Evolutionary conservation across 192 early-diverging fungal genomes (phyloP), one percentile per base, ranked within the genome.

Genomic region (Chytriomyces sp.): DNA sequence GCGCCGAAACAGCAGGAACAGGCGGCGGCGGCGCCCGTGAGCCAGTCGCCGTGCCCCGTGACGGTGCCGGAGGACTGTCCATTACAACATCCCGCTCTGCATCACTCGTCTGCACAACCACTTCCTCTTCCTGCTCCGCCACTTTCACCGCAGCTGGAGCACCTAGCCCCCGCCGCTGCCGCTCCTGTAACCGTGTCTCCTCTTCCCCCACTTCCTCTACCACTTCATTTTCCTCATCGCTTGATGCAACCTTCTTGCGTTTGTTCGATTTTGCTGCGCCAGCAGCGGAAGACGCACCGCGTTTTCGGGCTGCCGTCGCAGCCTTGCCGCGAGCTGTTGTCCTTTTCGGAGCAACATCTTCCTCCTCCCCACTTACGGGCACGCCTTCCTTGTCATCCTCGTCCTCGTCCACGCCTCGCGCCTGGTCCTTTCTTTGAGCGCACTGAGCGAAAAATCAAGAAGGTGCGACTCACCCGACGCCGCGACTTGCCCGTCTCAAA

Each of bases 301-400:
- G 22, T 65, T 34, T 19, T 49, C 41, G 14, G 19, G 31, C 19
- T 1, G 56, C 56, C 17, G 56, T 12, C 28, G 56, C 56, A 1
- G 22, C 56, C 17, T 58, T 58, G 14, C 12, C 56, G 56, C 63
- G 25, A 19, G 40, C 63, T 25, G 63, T 25, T 12, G 39, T 28
- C 25, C 41, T 34, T 65, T 40, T 65, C 39, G 41, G n/a, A 30
- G 40, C 56, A 22, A 37, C 59, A 19, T 61, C 33, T 14, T 61
- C 59, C 32, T 32, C 12, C 6, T 34, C 26, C 12, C 34, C 17
- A 36, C 12, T 36, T 33, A 34, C 32, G 36, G 31, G 22, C 36
- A 5, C 22, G 17, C 39, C 26, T 41, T 49, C 22, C 17, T 8
- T 25, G 17, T 49, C 63, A 14, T 25, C 25, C n/a, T 49, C 40